Conservation (phyloP, 345 rosid species). For the Hirschfeldia incana region DNA sequence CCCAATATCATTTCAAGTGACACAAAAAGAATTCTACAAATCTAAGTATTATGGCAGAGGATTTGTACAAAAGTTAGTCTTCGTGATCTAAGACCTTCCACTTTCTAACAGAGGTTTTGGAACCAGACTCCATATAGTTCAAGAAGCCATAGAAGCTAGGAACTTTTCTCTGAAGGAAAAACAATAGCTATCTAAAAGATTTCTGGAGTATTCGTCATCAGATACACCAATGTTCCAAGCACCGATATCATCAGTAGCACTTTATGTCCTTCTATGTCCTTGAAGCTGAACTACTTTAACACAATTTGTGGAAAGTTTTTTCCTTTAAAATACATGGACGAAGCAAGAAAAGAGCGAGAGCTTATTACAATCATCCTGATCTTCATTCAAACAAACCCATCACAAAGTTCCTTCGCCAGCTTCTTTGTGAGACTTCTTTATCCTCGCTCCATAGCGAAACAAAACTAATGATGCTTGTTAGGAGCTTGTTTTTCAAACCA, state of each 20-base stretch:
- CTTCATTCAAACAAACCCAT: slow-evolving; percentile 71
- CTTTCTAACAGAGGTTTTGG: slow-evolving; percentile 63
- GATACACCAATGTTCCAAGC: slow-evolving; percentile 63
- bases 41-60: too few species aligned
- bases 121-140: slow-evolving; percentile 40
- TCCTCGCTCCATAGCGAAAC: slow-evolving; percentile 56
- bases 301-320: slow-evolving; percentile 20
- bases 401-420: slow-evolving; percentile 50
- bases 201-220: slow-evolving; percentile 44
- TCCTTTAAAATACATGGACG: too few species aligned
- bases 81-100: slow-evolving; percentile 58
- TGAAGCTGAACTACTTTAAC: too few species aligned
- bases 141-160: slow-evolving; percentile 71
- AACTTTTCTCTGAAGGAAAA: slow-evolving; percentile 53
- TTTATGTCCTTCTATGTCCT: slow-evolving; percentile 72
- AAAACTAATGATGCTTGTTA: too few species aligned
- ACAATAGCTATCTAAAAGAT: slow-evolving; percentile 39
- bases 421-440: slow-evolving; percentile 49
- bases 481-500: too few species aligned
- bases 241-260: slow-evolving; percentile 67
- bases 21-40: background rate
- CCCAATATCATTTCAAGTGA: background rate
- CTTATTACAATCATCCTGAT: slow-evolving; percentile 56
- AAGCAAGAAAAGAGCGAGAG: too few species aligned
- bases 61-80: too few species aligned